A percentile compares a stretch with the other conserved stretches of the same genome.
phyloP scores from a whole-genome alignment of 208 protist genomes.

The Naegleria gruberi region DNA sequence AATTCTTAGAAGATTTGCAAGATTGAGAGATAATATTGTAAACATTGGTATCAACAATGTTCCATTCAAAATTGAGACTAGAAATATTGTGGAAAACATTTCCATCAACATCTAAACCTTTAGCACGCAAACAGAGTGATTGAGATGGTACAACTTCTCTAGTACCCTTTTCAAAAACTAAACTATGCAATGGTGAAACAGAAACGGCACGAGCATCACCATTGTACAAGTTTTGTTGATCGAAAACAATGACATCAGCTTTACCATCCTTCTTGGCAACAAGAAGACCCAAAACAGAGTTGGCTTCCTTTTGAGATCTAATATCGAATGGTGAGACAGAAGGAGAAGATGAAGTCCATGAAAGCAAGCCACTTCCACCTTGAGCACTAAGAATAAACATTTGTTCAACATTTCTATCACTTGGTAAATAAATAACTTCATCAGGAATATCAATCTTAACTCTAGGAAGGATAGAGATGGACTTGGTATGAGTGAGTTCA shows the following conservation, averaged over 20 bases:
- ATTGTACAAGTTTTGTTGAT: not conserved
- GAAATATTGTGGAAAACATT: not conserved
- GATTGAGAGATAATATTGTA: not conserved
- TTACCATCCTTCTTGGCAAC: not conserved
- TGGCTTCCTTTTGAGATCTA: no score
- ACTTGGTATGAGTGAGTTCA: not conserved
- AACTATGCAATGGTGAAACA: not conserved
- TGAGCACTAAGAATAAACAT: not conserved
- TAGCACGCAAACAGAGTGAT: not conserved
- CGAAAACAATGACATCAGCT: not conserved
- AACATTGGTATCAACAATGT: not conserved
- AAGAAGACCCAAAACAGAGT: not conserved
- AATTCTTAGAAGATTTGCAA: not conserved
- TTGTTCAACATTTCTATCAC: not conserved
- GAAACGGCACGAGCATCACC: not conserved
- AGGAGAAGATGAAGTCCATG: not conserved
- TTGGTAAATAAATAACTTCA: not conserved
- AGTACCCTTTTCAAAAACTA: not conserved
- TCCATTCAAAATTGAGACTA: not conserved
- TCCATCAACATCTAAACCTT: not conserved
- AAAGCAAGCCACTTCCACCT: not conserved
- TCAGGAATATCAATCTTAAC: not conserved
- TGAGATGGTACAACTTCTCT: not conserved
- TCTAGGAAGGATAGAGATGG: not conserved
- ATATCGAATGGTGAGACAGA: not conserved